These are phyloP conservation scores for Acrocalymma vagum DNA, from an alignment of 2,329 filamentous ascomycete species.

Conservation along the genomic window DNA sequence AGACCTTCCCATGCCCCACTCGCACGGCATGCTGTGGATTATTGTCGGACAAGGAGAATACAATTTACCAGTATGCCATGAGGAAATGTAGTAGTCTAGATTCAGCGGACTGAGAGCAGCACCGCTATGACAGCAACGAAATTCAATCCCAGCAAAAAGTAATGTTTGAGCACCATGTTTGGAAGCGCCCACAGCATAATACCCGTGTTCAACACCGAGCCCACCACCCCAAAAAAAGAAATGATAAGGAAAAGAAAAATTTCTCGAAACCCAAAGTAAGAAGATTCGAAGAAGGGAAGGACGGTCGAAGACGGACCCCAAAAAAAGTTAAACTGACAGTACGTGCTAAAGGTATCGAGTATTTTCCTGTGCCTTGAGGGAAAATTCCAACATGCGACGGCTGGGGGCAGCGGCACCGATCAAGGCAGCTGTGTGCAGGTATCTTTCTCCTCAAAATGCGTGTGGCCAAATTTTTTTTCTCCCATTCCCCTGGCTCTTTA, in stretches of 20 bases:
- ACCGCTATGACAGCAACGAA: constrained; percentile 19
- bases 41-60: constrained; percentile 29
- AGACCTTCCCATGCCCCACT: constrained; percentile 28
- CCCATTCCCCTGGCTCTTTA: constrained; percentile 51
- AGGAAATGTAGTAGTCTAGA: constrained; percentile 38
- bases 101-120: constrained; percentile 16
- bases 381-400: constrained; percentile 18
- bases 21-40: constrained; percentile 23
- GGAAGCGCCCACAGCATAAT: constrained; percentile 36
- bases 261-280: constrained; percentile 11
- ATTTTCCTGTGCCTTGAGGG: constrained; percentile 30
- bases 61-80: constrained; percentile 43
- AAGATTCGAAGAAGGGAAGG: constrained; percentile 21
- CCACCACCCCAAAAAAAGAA: constrained; percentile 31
- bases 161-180: constrained; percentile 19
- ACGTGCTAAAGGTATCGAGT: constrained; percentile 46
- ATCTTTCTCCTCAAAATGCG: constrained; percentile 28
- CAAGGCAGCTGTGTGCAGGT: constrained; percentile 33
- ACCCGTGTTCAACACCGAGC: constrained; percentile 41
- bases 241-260: neutral
- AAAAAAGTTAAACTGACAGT: constrained; percentile 38
- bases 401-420: constrained; percentile 32
- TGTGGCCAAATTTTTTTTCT: constrained; percentile 19
- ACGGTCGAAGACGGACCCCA: constrained; percentile 22
- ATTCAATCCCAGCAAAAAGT: constrained; percentile 22